Evolutionary conservation across 2,329 filamentous ascomycete genomes (phyloP).

Genomic region (Chlorencoelia australis): DNA sequence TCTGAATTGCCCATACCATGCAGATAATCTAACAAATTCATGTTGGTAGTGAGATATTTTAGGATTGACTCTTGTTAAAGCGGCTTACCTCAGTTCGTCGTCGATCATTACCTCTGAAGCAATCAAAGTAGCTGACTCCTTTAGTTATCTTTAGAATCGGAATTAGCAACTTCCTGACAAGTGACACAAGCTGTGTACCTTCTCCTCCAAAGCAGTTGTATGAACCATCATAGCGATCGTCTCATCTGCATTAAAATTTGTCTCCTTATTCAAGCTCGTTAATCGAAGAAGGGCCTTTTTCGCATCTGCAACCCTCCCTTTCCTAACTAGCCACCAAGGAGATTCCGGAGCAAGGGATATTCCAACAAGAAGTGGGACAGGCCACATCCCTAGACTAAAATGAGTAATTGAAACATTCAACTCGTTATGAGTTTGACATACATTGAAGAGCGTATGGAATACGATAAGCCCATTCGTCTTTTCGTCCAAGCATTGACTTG

Average conservation of each 20-base stretch:
- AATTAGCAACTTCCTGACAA: not conserved
- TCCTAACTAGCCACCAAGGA: constrained; percentile 39
- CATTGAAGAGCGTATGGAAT: constrained; percentile 39
- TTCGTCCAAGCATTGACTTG: constrained; percentile 34
- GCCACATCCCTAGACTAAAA: constrained; percentile 44
- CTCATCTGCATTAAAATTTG: constrained; percentile 35
- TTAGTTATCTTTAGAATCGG: constrained; percentile 21
- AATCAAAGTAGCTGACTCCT: constrained; percentile 40
- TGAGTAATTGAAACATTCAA: constrained; percentile 44
- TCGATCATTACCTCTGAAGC: constrained; percentile 38
- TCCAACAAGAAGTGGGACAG: constrained; percentile 36
- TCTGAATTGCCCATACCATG: constrained; percentile 56
- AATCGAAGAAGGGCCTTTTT: constrained; percentile 28
- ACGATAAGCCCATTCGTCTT: constrained; percentile 40
- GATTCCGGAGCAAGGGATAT: constrained; percentile 38
- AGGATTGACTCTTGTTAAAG: no score
- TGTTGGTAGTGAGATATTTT: no score
- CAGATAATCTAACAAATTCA: constrained; percentile 32
- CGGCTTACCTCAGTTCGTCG: constrained; percentile 46
- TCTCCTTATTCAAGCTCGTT: constrained; percentile 31
- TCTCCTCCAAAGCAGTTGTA: constrained; percentile 46
- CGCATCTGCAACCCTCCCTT: constrained; percentile 34
- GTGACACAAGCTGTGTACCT: constrained; percentile 14
- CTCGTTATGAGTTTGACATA: constrained; percentile 27
- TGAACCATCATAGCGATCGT: constrained; percentile 46